phyloP scores from a whole-genome alignment of 805 yeast species.

The Ogataea wickerhamii region DNA sequence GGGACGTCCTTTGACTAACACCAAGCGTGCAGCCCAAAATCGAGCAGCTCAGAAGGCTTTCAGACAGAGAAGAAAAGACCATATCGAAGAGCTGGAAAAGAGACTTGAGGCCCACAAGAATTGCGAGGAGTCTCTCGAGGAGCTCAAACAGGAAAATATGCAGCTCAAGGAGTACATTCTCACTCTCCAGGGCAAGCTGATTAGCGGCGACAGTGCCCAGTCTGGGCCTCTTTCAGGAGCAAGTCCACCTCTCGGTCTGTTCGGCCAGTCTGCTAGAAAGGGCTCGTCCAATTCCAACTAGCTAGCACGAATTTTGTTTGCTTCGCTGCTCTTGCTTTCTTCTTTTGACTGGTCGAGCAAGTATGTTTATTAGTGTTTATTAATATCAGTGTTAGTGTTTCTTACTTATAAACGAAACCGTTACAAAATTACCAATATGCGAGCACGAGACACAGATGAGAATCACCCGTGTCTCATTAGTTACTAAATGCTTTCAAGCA shows the following conservation, averaged over 20 bases:
- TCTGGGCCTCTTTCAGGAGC: slow-evolving; percentile 4
- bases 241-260: slow-evolving; percentile 19
- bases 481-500: too few species aligned
- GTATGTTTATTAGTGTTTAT: slow-evolving; percentile 4
- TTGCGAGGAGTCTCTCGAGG: slow-evolving; percentile 62
- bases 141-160: slow-evolving; percentile 64
- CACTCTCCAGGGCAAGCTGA: slow-evolving; percentile 63
- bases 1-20: slow-evolving; percentile 49
- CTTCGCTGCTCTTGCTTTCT: not conserved
- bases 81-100: slow-evolving; percentile 74
- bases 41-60: slow-evolving; percentile 90
- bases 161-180: slow-evolving; percentile 70
- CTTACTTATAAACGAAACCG: too few species aligned
- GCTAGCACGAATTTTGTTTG: not conserved
- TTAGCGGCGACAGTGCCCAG: slow-evolving; percentile 28
- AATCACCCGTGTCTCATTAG: not conserved
- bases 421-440: too few species aligned
- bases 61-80: slow-evolving; percentile 76
- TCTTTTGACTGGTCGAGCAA: slow-evolving; percentile 3
- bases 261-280: slow-evolving; percentile 9
- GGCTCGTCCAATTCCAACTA: slow-evolving; percentile 4
- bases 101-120: slow-evolving; percentile 61
- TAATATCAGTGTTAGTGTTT: too few species aligned
- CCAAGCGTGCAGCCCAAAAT: slow-evolving; percentile 90
- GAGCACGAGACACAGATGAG: not conserved